Percentiles rank a stretch among this genome's conserved stretches.
phyloP scores from a whole-genome alignment of 2,329 filamentous ascomycete genomes.

The Ophiostoma himal-ulmi region DNA sequence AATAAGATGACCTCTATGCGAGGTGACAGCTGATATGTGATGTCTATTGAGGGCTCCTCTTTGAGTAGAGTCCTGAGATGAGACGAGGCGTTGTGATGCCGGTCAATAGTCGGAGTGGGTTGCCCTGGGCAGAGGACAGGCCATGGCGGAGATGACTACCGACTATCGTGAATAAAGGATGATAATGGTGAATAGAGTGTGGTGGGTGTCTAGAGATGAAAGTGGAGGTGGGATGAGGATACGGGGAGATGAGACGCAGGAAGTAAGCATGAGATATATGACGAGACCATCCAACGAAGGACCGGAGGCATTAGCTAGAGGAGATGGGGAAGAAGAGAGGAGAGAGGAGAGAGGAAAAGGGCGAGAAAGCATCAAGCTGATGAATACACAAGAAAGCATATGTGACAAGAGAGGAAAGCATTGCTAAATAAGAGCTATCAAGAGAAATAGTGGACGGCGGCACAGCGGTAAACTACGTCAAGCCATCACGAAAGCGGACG shows the following conservation, averaged over 20 bases:
- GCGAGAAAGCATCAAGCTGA: background rate
- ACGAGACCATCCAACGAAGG: background rate
- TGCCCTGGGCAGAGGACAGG: slow-evolving; percentile 4
- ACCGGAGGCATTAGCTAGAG: background rate
- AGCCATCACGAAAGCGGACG: slow-evolving; percentile 10
- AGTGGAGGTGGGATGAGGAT: background rate
- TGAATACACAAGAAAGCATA: background rate
- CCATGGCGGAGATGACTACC: slow-evolving; percentile 11
- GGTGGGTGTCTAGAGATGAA: background rate
- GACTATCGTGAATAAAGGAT: slow-evolving; percentile 17
- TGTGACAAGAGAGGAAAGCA: background rate
- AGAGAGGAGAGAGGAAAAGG: background rate
- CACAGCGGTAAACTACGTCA: background rate
- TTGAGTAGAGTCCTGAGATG: background rate
- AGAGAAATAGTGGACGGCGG: background rate
- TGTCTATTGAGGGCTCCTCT: background rate
- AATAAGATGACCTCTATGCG: background rate
- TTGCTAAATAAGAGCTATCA: background rate
- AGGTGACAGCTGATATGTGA: background rate
- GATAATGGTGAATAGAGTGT: slow-evolving; percentile 15
- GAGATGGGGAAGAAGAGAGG: background rate
- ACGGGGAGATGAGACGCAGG: background rate
- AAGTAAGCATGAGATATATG: background rate
- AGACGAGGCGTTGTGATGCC: background rate
- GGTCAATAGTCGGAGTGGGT: background rate